These are phyloP conservation scores for Artemisia annua DNA, from an alignment of 129 eudicot genomes.

Conservation along the genomic window DNA sequence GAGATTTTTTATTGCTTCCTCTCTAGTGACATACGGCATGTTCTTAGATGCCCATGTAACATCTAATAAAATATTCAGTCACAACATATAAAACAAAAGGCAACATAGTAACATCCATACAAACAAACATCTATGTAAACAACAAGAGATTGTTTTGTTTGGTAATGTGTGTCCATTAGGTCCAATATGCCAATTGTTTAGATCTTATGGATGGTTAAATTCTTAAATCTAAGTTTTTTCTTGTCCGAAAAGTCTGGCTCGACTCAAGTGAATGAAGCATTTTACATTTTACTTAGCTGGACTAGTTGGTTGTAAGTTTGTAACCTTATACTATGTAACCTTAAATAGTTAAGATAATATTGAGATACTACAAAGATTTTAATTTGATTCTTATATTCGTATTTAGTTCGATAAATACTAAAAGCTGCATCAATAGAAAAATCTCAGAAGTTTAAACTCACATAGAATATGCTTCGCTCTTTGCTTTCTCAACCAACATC, in stretches of 20 bases:
- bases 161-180: neutral
- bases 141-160: neutral
- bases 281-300: neutral
- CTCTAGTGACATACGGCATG: conserved; percentile 11
- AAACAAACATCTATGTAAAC: conserved; percentile 3
- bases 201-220: neutral
- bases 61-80: neutral
- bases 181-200: neutral
- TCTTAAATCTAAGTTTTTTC: neutral
- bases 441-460: neutral
- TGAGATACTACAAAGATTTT: neutral
- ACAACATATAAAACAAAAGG: neutral
- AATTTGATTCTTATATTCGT: neutral
- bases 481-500: conserved; percentile 14
- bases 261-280: neutral
- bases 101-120: conserved; percentile 10
- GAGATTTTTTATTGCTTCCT: neutral
- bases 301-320: neutral
- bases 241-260: neutral
- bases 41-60: conserved; percentile 16
- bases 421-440: neutral
- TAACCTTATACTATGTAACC: neutral
- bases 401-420: neutral
- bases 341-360: neutral
- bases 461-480: conserved; percentile 3